Conservation (phyloP, 495 filamentous ascomycete species). For the Aspergillus biplanus region DNA sequence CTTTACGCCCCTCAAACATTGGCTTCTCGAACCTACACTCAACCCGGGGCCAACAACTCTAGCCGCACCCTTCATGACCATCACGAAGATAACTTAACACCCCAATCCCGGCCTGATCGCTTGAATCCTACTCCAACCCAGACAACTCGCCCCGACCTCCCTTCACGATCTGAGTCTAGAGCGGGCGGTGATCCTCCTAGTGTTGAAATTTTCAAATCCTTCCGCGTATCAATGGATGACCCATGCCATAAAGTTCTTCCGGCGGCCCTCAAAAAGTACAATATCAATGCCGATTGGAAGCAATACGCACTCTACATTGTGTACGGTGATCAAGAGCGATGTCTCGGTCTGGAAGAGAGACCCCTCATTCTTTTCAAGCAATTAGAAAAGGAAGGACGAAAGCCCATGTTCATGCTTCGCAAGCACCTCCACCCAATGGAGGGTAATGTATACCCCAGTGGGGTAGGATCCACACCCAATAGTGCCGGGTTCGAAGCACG, state of each 20-base stretch:
- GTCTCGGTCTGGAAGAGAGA: constrained; percentile 87
- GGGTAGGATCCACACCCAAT: constrained; percentile 40
- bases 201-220: constrained; percentile 97
- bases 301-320: constrained; percentile 98
- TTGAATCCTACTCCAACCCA: constrained; percentile 46
- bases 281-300: constrained; percentile 96
- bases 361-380: constrained; percentile 97
- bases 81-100: constrained; percentile 42
- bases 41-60: constrained; percentile 34
- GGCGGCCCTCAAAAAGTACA: constrained; percentile 94
- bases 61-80: constrained; percentile 47
- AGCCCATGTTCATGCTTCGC: constrained; percentile 98
- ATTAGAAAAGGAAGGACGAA: constrained; percentile 91
- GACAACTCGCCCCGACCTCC: constrained; percentile 40
- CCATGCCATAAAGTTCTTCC: constrained; percentile 97
- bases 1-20: constrained; percentile 55
- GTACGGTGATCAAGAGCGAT: constrained; percentile 95
- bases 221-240: constrained; percentile 96
- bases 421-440: constrained; percentile 52
- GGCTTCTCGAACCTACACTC: constrained; percentile 52
- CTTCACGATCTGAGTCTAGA: constrained; percentile 56
- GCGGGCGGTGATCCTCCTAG: constrained; percentile 46
- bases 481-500: constrained; percentile 47
- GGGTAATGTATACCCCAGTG: constrained; percentile 29
- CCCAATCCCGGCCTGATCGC: constrained; percentile 38